Evolutionary conservation across 2,329 filamentous ascomycete species (phyloP).

Genomic region (Fusarium cyanostomum): DNA sequence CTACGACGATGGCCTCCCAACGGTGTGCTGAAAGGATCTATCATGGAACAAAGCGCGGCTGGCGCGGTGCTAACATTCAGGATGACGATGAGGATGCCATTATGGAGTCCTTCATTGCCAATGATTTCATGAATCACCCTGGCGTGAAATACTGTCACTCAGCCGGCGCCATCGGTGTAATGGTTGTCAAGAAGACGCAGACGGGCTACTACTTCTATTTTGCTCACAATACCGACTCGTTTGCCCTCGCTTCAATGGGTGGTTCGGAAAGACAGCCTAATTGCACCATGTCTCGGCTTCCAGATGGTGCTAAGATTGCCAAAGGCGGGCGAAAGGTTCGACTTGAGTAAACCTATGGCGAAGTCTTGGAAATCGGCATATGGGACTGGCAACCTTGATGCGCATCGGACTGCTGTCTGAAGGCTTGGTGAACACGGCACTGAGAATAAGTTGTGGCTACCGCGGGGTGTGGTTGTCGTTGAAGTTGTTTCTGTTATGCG

Average conservation of each 20-base stretch:
- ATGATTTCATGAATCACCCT: constrained; percentile 94
- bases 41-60: constrained; percentile 68
- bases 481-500: neutral
- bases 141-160: constrained; percentile 83
- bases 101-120: constrained; percentile 78
- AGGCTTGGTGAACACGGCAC: neutral
- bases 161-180: constrained; percentile 87
- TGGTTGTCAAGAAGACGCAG: constrained; percentile 85
- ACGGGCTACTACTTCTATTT: constrained; percentile 87
- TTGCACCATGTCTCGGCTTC: constrained; percentile 87
- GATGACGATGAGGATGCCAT: constrained; percentile 81
- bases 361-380: neutral
- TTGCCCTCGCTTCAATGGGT: constrained; percentile 89
- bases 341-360: constrained; percentile 39
- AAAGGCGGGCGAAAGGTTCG: constrained; percentile 63
- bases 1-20: constrained; percentile 89
- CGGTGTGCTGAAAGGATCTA: constrained; percentile 89
- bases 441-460: neutral
- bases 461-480: neutral
- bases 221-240: constrained; percentile 92
- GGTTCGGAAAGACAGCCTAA: constrained; percentile 77
- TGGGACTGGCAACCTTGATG: neutral
- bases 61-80: constrained; percentile 68
- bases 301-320: constrained; percentile 61
- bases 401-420: neutral